Evolutionary conservation across 2,329 filamentous ascomycete species (phyloP), one percentile per base, ranked within the genome.

Genomic region (Botrytis sinoallii): DNA sequence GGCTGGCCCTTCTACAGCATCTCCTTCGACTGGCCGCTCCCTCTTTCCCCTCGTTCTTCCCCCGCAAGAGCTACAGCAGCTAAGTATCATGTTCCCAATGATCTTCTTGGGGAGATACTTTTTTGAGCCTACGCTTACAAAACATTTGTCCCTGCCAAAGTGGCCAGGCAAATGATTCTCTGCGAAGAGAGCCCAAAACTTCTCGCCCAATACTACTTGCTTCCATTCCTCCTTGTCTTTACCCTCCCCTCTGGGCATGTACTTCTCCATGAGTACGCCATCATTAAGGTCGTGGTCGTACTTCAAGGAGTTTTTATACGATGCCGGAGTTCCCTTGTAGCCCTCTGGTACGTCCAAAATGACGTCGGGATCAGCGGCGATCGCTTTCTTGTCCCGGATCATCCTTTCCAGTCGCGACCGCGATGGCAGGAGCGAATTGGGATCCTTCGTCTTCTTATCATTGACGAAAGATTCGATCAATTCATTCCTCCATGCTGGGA

Each of bases 271-370:
- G 10, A 61, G 32, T 14, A 5, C 9, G 20, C 20, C 22, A 38
- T 3, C 59, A 3, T 42, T 4, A n/a, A 42, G 0, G 12, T 1
- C 14, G 38, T 42, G 16, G 6, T 29, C n/a, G 16, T 25, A 3
- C 60, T 63, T 63, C 60, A 63, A n/a, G 1, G 3, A 25, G 18
- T 63, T 25, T 38, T 48, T 66, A 14, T 44, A 66, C 42, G 5
- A 16, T 22, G 63, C 9, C 7, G 22, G n/a, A 4, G 40, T 14
- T 48, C 42, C 42, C 44, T 18, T 7, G 14, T 46, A 66, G n/a
- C n/a, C 29, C 20, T 48, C 20, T 16, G 42, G 63, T 32, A 46
- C 44, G 12, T 14, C n/a, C 20, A 66, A 22, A 20, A 9, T 25
- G 12, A 42, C 42, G 9, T 14, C 22, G 22, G 63, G 42, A 9